Percentiles rank a stretch among this genome's conserved stretches.
phyloP scores from a whole-genome alignment of 2,329 filamentous ascomycete species.

The Cladophialophora immunda region DNA sequence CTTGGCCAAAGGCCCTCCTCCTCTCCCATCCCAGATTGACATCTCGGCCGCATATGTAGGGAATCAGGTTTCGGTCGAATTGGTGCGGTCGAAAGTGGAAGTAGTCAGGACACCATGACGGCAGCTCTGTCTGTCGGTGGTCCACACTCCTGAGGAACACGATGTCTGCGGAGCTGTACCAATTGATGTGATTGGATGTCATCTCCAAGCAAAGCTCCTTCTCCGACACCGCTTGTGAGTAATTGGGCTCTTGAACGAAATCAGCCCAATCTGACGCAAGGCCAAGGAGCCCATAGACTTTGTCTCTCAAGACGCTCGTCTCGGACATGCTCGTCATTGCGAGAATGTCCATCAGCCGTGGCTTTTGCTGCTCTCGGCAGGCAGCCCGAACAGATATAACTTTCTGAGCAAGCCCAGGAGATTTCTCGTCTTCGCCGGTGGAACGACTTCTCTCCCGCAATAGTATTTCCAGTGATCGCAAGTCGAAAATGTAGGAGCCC shows the following conservation, averaged over 20 bases:
- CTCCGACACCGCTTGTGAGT: conserved; percentile 26
- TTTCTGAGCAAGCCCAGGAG: conserved; percentile 18
- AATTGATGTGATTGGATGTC: conserved; percentile 31
- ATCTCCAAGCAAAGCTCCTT: conserved; percentile 32
- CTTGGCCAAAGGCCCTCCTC: conserved; percentile 29
- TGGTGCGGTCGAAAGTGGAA: conserved; percentile 29
- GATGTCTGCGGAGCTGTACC: conserved; percentile 33
- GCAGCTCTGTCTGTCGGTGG: conserved; percentile 14
- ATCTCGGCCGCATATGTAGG: conserved; percentile 27
- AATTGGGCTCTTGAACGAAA: conserved; percentile 33
- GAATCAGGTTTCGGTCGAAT: conserved; percentile 27
- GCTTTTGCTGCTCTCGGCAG: conserved; percentile 31
- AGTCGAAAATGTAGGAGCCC: conserved; percentile 30
- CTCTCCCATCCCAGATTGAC: conserved; percentile 34
- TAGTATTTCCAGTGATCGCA: conserved; percentile 26
- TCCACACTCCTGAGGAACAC: conserved; percentile 32
- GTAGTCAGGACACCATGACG: conserved; percentile 34
- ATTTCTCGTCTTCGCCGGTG: neutral
- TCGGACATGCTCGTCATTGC: conserved; percentile 29
- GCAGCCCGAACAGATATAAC: conserved; percentile 30
- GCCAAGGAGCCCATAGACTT: conserved; percentile 33
- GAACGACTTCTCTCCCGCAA: conserved; percentile 11
- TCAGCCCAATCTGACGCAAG: conserved; percentile 30
- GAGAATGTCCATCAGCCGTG: conserved; percentile 31
- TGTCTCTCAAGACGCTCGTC: conserved; percentile 32